Evolutionary conservation across 2,329 filamentous ascomycete genomes (phyloP).

Genomic region (Triangularia setosa): DNA sequence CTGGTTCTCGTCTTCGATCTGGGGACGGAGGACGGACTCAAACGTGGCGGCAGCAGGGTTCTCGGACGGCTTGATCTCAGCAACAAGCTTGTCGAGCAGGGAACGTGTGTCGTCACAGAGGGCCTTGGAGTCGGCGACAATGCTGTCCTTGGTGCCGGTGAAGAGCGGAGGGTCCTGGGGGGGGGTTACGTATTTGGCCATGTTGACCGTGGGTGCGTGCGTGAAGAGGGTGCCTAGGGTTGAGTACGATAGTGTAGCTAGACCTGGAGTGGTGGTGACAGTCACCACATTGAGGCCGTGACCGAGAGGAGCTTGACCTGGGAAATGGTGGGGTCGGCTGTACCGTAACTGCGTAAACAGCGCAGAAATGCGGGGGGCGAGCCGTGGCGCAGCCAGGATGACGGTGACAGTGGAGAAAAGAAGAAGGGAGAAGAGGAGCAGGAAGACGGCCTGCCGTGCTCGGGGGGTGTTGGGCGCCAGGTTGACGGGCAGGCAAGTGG

Average conservation of each 20-base stretch:
- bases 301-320: slow-evolving; percentile 17
- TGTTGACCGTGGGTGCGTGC: slow-evolving; percentile 58
- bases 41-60: slow-evolving; percentile 52
- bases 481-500: slow-evolving; percentile 25
- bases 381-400: slow-evolving; percentile 65
- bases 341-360: slow-evolving; percentile 54
- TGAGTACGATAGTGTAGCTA: slow-evolving; percentile 30
- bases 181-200: slow-evolving; percentile 64
- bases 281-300: slow-evolving; percentile 5
- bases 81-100: slow-evolving; percentile 64
- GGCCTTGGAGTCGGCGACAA: slow-evolving; percentile 63
- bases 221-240: slow-evolving; percentile 33
- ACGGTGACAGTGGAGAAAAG: slow-evolving; percentile 53
- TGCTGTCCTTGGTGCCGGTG: slow-evolving; percentile 65
- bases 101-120: slow-evolving; percentile 60
- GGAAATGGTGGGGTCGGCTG: slow-evolving; percentile 31
- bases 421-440: slow-evolving; percentile 49
- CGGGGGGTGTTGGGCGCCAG: slow-evolving; percentile 36
- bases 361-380: slow-evolving; percentile 54
- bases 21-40: slow-evolving; percentile 56
- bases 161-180: slow-evolving; percentile 77
- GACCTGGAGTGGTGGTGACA: slow-evolving; percentile 9
- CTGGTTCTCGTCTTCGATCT: slow-evolving; percentile 69
- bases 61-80: slow-evolving; percentile 50
- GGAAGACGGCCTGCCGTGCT: slow-evolving; percentile 27